Base-by-base conservation (phyloP, 2,329 filamentous ascomycete species). In the Triangularia setosa region DNA sequence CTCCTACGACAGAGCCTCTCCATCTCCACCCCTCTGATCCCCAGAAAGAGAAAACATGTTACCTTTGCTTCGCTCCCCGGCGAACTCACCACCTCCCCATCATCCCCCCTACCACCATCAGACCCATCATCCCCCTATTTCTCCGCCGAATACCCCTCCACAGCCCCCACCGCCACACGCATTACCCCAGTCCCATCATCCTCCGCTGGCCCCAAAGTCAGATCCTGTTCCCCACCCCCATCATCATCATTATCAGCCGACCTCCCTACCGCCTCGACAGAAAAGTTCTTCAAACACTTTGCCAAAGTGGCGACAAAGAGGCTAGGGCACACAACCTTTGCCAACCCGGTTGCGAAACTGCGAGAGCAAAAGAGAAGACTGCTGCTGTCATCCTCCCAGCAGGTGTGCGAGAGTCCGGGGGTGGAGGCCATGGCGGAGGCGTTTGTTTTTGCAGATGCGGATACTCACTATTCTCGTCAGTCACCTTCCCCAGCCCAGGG, bases 391-490 rank as follows among this genome's bases (percentile, higher is more conserved):
- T 75, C 73, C 12, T 82, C 79, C 4, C 80, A 83, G 65, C 77
- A 76, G 65, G 72, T 64, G 11, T 73, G 72, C 12, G 67, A 73
- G 35, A 83, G 80, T 30, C 79, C 80, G 6, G 70, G 70, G 0
- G 67, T 81, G 16, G 76, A 74, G 62, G 82, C 80, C 6, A 83
- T 84, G 79, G 82, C 82, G 0, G 75, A 81, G 64, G 79, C 80
- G 6, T 85, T 84, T 64, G 72, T 78, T 27, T 72, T 76, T n/a
- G 81, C 80, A 5, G 82, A 84, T 65, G 54, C 25, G 66, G 62
- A 33, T 6, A 12, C n/a, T 55, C 24, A 14, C 9, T 4, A 28
- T 9, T 27, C 54, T 28, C 27, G 16, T n/a, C 54, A 57, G 9
- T n/a, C n/a, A n/a, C n/a, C n/a, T n/a, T n/a, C n/a, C n/a, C n/a